Base-by-base conservation (phyloP, 1,284 basidiomycete genomes). In the Veloporphyrellus conicus region DNA sequence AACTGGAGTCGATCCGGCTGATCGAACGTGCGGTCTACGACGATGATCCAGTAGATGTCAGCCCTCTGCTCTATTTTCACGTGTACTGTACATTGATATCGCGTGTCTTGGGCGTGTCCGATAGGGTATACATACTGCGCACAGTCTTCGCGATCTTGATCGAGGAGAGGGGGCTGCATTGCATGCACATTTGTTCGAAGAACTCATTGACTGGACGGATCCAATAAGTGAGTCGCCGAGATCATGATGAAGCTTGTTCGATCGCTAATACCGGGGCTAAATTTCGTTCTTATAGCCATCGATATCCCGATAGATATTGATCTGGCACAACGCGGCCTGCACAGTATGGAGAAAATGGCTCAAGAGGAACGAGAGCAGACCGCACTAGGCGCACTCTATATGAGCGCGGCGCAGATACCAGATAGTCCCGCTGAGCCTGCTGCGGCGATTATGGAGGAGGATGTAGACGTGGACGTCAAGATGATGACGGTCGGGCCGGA, bases 1-100 rank as follows among this genome's bases (percentile, higher is more conserved):
- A 79, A 62, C 78, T 90, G 55, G 84, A 82, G 70, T 72, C 77
- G 61, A 72, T 90, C 63, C 81, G 79, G 68, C 67, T 82, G 62
- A 90, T 90, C 70, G 87, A 90, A 69, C 80, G 76, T 61, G 88
- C 88, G 54, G 72, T 89, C 58, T 90, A 90, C 70, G 88, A 90
- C 58, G 87, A 89, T 67, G 88, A 90, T 73, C 77, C 78, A 60
- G 74, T 78, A 71, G 81, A 86, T 78, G 87, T 90, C 75, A 81
- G 85, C 79, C 61, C 55, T 58, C 52, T 71, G 65, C 60, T 65
- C 54, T 67, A 66, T 65, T 66, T 67, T 63, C 67, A 60, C 58
- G 60, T 67, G 61, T 77, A 80, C 68, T 68, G 68, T 80, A 77
- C 71, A 71, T 78, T 79, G 74, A 79, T 77, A 63, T 69, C 61